Base-by-base conservation (phyloP, 352 stramenopile genomes). In the Pythium plurisporium region DNA sequence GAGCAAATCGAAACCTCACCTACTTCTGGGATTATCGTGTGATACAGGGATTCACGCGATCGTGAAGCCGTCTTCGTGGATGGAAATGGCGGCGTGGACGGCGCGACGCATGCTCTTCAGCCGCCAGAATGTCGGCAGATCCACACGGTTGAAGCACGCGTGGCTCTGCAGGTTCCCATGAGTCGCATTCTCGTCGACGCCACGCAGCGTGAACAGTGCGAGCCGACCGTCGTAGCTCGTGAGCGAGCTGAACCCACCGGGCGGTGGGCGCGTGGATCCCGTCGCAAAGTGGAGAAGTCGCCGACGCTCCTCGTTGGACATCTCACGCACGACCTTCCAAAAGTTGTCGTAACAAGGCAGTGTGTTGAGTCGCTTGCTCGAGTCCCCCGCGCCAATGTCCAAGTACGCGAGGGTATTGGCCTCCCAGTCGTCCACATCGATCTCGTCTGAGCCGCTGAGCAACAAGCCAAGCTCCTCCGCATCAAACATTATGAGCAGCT, bases 391-490 rank as follows among this genome's bases (percentile, higher is more conserved):
- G n/a, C n/a, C n/a, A n/a, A n/a, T n/a, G n/a, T n/a, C n/a, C n/a
- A n/a, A n/a, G n/a, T n/a, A n/a, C n/a, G n/a, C n/a, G n/a, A n/a
- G n/a, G n/a, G 95, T 98, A 62, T 98, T 67, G 5, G 66, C 61
- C 61, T 93, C 86, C 96, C 96, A 99, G 72, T 99, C 96, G 11
- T 93, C 82, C 29, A 99, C 94, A 42, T 98, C 88, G 57, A 99
- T 97, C 69, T 94, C 82, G 5, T 96, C 91, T 31, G 98, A 79
- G n/a, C 96, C 96, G 59, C 95, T 99, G 53, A 99, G 82, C 26
- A 99, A 55, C 48, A 98, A 80, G 64, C 99, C 96, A 6, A 99
- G 76, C 73, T 99, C 96, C 74, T 99, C 94, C 27, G 95, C 95
- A 67, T 99, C 96, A 69, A 99, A 99, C 8, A 97, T 79, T 45